Evolutionary conservation across 176 grass and related monocot genomes (phyloP).

Genomic region (Aegilops umbellulata): DNA sequence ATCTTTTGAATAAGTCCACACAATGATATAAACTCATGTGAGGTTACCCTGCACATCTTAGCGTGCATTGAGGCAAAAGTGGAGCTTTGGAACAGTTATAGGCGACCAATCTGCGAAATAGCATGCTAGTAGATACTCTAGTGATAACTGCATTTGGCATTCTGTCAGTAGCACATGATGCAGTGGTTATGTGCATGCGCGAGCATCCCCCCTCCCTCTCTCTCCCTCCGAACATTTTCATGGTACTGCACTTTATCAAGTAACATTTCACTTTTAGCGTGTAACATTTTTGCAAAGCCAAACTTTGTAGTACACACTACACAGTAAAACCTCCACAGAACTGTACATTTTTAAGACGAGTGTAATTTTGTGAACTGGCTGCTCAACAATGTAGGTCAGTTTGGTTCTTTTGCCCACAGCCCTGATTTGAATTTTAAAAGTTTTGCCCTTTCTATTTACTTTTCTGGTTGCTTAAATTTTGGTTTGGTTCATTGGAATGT

Average conservation of each 20-base stretch:
- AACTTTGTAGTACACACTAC: not conserved
- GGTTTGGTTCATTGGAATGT: not conserved
- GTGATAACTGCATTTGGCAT: not conserved
- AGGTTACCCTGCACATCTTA: not conserved
- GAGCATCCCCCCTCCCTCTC: not conserved
- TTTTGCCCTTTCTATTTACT: not conserved
- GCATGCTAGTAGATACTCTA: not conserved
- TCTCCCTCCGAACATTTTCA: too few relatives aligned
- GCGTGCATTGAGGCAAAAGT: not conserved
- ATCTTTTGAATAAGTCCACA: not conserved
- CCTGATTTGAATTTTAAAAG: too few relatives aligned
- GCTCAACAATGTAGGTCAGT: too few relatives aligned
- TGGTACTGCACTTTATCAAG: not conserved
- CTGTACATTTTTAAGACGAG: not conserved
- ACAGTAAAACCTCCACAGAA: not conserved
- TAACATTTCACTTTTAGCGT: not conserved
- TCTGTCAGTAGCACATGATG: not conserved
- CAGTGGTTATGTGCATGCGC: not conserved
- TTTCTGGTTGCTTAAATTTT: not conserved
- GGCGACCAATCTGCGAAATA: not conserved
- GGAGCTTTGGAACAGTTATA: not conserved
- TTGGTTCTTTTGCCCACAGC: too few relatives aligned
- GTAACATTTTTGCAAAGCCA: too few relatives aligned
- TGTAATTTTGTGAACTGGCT: too few relatives aligned
- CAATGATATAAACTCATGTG: not conserved